Evolutionary conservation across 2,329 filamentous ascomycete genomes (phyloP), one percentile per base, ranked within the genome.

Genomic region (Arthrobotrys musiformis): DNA sequence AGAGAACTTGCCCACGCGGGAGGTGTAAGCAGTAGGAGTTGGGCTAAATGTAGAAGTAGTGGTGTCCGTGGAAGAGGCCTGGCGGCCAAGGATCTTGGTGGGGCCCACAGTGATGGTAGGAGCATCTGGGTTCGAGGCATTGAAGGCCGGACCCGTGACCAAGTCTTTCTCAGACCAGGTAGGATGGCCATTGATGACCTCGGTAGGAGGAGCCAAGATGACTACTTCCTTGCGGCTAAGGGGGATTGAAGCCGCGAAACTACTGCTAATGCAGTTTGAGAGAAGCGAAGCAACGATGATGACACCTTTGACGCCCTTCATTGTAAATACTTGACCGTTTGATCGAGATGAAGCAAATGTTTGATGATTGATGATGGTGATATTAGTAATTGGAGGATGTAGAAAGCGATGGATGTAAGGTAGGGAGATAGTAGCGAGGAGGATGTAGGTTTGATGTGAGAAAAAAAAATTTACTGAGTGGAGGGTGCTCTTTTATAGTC

Each of bases 1-100:
- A 40, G 73, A 77, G 44, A 77, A 77, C 52, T 70, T 70, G 40
- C 73, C 73, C 42, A 70, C 66, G 11, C 66, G 66, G 37, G 73
- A 77, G 15, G 73, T 77, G n/a, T 44, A 77, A 17, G 73, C 40
- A 11, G 73, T 77, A 35, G 73, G 61, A 19, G 52, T 61, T 4
- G 61, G 70, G 2, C 48, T 56, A 35, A 17, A 46, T 8, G 58
- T 44, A 30, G 58, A 44, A 33, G 50, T 19, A 15, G 54, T 35
- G 15, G 50, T 3, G 13, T 3, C 44, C 22, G 19, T 15, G 6
- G 48, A n/a, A 5, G 50, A 22, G 7, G 63, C 64, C 28, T 44
- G 40, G 24, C 42, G 33, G 42, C 28, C 61, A 46, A 63, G 4
- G 37, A 76, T 19, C 5, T 69, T 70, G 26, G 58, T 35, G 13